Evolutionary conservation across 768 basidiomycete species (phyloP), one percentile per base, ranked within the genome.

Genomic region (Tricholoma terreum): DNA sequence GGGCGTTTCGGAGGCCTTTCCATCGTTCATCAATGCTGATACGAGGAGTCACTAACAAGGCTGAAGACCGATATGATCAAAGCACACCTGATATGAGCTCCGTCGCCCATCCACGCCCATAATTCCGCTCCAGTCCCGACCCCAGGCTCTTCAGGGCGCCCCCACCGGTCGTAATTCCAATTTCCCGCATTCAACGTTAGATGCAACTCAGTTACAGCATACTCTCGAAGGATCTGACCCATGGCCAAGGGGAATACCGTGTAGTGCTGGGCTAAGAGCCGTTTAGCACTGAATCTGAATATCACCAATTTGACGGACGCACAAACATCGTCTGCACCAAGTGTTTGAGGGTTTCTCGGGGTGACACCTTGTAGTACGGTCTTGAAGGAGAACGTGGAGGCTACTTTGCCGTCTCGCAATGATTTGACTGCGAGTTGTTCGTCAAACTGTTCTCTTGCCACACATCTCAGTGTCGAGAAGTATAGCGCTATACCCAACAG

Each of bases 81-180:
- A 14, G 70, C 80, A 63, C 62, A 84, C 86, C 79, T 80, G n/a
- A 72, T 60, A 6, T 72, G 64, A 1, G 74, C 77, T 22, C 80
- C 80, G 30, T 87, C 85, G n/a, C 82, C 87, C 79, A 97, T 86
- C 93, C 94, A 97, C 9, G 87, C 92, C 87, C 89, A 90, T 6
- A 98, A 75, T 67, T 95, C 91, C 7, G 92, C 95, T 2, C 95
- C 95, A 0, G 89, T 85, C 2, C 89, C 89, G 1, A 94, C 89
- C 3, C 84, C 85, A 4, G 80, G 73, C 60, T 90, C 87, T 27
- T 85, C 80, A 0, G 94, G 92, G 61, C 86, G 83, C 0, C 90
- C 92, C 90, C 93, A 95, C 22, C 80, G 74, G 42, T 84, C 81
- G 61, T 93, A 93, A 67, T 90, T 81, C 96, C 96, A 98, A 63